phyloP scores from a whole-genome alignment of 2,329 filamentous ascomycete species.

The Colletotrichum brevisporum region DNA sequence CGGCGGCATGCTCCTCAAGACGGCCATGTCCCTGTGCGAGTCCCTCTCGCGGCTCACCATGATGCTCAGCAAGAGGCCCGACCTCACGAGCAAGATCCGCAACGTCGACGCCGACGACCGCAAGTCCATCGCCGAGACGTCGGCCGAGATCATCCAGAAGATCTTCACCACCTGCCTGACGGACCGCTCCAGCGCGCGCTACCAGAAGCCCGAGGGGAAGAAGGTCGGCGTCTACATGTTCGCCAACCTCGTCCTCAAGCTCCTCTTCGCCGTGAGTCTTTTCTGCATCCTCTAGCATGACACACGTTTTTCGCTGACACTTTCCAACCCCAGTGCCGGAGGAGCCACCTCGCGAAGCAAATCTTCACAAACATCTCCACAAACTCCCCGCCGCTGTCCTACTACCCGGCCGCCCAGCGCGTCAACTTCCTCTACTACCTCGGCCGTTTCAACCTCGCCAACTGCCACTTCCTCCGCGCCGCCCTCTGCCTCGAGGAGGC shows the following conservation, averaged over 20 bases:
- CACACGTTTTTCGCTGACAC: constrained; percentile 27
- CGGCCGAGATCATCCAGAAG: constrained; percentile 89
- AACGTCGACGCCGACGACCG: constrained; percentile 76
- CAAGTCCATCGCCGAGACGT: constrained; percentile 86
- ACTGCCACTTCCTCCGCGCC: constrained; percentile 85
- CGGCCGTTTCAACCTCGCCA: constrained; percentile 89
- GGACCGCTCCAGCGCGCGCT: constrained; percentile 78
- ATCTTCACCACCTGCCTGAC: constrained; percentile 92
- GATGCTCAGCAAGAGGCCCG: constrained; percentile 83
- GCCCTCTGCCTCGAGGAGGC: constrained; percentile 82
- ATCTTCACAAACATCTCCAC: constrained; percentile 91
- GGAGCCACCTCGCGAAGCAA: constrained; percentile 86
- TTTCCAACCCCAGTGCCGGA: constrained; percentile 71
- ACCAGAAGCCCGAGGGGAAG: constrained; percentile 83
- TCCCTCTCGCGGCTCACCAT: constrained; percentile 87
- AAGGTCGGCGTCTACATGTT: constrained; percentile 91
- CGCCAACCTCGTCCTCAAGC: constrained; percentile 89
- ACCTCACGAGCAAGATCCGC: constrained; percentile 78
- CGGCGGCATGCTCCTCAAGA: constrained; percentile 85
- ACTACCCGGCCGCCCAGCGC: constrained; percentile 88
- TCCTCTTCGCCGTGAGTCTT: constrained; percentile 81
- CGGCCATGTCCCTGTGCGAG: constrained; percentile 85
- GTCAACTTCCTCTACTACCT: constrained; percentile 97
- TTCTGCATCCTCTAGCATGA: background rate
- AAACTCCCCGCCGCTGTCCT: constrained; percentile 82